These are phyloP conservation scores for Sphagnum tenellum DNA, from an alignment of 225 moss, liverwort and hornwort species.

Conservation along the genomic window DNA sequence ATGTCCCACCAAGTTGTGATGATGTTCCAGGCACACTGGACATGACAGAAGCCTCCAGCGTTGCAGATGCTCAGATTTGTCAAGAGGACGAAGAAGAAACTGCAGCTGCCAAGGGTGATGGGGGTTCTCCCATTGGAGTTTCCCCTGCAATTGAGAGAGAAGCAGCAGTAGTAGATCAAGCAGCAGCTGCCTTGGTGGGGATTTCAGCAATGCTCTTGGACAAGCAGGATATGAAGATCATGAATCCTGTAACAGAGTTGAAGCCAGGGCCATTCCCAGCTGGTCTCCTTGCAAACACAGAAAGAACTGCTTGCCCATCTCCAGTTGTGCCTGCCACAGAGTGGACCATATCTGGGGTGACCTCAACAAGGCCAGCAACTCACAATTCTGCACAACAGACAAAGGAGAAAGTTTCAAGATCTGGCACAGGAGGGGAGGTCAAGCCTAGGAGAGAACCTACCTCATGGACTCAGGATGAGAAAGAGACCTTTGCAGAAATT, in stretches of 20 bases:
- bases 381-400: slow-evolving; percentile 24
- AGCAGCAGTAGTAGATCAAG: slow-evolving; percentile 29
- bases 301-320: slow-evolving; percentile 26
- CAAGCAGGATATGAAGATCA: slow-evolving; percentile 22
- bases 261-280: slow-evolving; percentile 30
- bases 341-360: slow-evolving; percentile 24
- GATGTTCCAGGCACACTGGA: neutral
- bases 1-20: too few relatives aligned
- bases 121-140: slow-evolving; percentile 11
- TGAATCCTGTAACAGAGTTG: slow-evolving; percentile 28
- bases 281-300: slow-evolving; percentile 34
- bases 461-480: slow-evolving; percentile 96
- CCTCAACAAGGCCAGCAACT: slow-evolving; percentile 15
- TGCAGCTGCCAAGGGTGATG: slow-evolving; percentile 48
- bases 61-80: neutral
- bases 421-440: slow-evolving; percentile 40
- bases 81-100: slow-evolving; percentile 38
- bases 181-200: slow-evolving; percentile 33
- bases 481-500: slow-evolving; percentile 84
- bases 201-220: slow-evolving; percentile 25
- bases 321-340: slow-evolving; percentile 12
- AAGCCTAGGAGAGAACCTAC: slow-evolving; percentile 91
- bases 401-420: slow-evolving; percentile 40
- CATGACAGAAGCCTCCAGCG: neutral
- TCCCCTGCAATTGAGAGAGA: slow-evolving; percentile 19